Evolutionary conservation across 805 yeast species (phyloP).

Genomic region (Starmerella geochares): DNA sequence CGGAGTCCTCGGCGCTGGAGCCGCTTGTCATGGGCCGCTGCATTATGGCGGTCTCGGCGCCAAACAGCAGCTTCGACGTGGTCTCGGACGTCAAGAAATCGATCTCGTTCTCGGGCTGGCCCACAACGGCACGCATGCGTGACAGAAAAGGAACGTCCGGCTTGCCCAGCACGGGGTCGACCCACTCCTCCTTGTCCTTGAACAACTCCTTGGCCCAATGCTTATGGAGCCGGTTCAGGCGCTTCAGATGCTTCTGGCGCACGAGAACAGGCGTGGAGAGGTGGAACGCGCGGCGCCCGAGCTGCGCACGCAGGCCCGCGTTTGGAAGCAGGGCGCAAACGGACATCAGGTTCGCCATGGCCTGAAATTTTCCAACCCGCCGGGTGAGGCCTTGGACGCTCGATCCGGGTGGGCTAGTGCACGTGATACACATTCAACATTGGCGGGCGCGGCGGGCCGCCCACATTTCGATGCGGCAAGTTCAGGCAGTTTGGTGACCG

Average conservation of each 20-base stretch:
- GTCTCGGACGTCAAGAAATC: constrained; percentile 51
- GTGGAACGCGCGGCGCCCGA: constrained; percentile 21
- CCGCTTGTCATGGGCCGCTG: constrained; percentile 9
- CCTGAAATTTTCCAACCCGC: constrained; percentile 4
- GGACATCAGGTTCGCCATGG: background rate
- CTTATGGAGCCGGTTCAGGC: constrained; percentile 26
- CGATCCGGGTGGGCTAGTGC: background rate
- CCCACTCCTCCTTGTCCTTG: constrained; percentile 28
- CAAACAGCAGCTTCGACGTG: constrained; percentile 64
- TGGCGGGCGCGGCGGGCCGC: background rate
- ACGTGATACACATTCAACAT: background rate
- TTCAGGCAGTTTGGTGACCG: no score
- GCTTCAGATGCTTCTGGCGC: constrained; percentile 25
- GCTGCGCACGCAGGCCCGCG: constrained; percentile 2
- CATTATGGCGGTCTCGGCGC: constrained; percentile 53
- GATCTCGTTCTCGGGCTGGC: constrained; percentile 56
- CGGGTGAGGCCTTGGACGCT: background rate
- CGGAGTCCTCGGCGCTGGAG: constrained; percentile 9
- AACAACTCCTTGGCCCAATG: constrained; percentile 29
- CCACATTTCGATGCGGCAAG: background rate
- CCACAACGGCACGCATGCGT: constrained; percentile 55
- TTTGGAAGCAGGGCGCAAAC: constrained; percentile 5
- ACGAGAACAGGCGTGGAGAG: constrained; percentile 18
- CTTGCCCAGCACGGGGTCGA: constrained; percentile 82
- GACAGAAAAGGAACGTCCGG: constrained; percentile 54